Percentiles rank a stretch among this genome's conserved stretches.
Evolutionary conservation across 495 filamentous ascomycete genomes (phyloP).

Genomic region (Aspergillus funiculosus): DNA sequence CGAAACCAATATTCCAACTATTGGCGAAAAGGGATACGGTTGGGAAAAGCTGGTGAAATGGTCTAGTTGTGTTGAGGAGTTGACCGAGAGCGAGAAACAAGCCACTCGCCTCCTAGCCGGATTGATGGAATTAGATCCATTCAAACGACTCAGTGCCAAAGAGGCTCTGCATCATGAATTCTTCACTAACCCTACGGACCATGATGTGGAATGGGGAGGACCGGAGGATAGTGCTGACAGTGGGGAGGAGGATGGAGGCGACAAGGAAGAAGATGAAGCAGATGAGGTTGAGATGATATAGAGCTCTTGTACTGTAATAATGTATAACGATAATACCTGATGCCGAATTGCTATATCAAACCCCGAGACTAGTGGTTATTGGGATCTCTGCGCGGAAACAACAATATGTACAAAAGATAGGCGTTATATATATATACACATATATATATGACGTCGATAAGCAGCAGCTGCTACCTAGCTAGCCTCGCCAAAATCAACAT

Average conservation of each 20-base stretch:
- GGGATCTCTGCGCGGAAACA: neutral
- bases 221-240: slow-evolving; percentile 38
- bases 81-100: slow-evolving; percentile 46
- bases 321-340: slow-evolving; percentile 24
- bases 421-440: neutral
- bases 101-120: slow-evolving; percentile 56
- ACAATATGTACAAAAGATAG: neutral
- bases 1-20: slow-evolving; percentile 84
- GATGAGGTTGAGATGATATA: slow-evolving; percentile 45
- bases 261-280: slow-evolving; percentile 31
- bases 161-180: slow-evolving; percentile 59
- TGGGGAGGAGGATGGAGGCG: slow-evolving; percentile 33
- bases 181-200: slow-evolving; percentile 49
- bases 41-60: slow-evolving; percentile 92
- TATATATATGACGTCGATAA: neutral
- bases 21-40: slow-evolving; percentile 75
- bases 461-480: slow-evolving; percentile 16
- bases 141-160: slow-evolving; percentile 50
- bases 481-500: slow-evolving; percentile 68
- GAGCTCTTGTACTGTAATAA: slow-evolving; percentile 19
- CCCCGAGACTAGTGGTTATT: neutral
- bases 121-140: slow-evolving; percentile 55
- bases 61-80: slow-evolving; percentile 57
- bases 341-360: slow-evolving; percentile 2
- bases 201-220: slow-evolving; percentile 45